Conservation (phyloP, 495 filamentous ascomycete species). For the Penicillium mononematosum region DNA sequence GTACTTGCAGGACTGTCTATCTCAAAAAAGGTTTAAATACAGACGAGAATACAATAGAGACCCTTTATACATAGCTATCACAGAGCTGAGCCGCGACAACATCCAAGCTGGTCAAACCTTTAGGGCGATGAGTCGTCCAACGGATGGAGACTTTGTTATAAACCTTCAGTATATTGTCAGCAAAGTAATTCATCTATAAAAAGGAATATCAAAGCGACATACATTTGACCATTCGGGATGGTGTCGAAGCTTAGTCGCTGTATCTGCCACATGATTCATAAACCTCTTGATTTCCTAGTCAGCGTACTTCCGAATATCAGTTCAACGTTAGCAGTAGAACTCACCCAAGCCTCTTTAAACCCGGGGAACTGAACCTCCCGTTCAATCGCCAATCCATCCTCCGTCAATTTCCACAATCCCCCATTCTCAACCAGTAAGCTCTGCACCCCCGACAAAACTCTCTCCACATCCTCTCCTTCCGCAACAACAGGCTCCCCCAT, state of each 20-base stretch:
- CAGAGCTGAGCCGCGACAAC: constrained; percentile 1
- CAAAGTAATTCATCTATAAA: background rate
- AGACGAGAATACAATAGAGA: background rate
- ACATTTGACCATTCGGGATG: constrained; percentile 9
- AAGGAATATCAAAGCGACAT: background rate
- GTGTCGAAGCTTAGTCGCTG: background rate
- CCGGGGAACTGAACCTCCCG: constrained; percentile 2
- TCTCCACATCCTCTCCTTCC: constrained; percentile 1
- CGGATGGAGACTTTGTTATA: constrained; percentile 8
- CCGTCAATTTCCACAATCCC: constrained; percentile 1
- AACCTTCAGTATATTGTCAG: background rate
- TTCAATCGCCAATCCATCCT: constrained; percentile 4
- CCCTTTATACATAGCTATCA: background rate
- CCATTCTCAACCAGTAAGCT: constrained; percentile 6
- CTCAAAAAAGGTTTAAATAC: constrained; percentile 4
- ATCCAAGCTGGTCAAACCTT: constrained; percentile 3
- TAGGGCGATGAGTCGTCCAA: constrained; percentile 2
- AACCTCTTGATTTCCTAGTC: constrained; percentile 1
- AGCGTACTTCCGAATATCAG: background rate
- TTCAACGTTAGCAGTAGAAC: background rate
- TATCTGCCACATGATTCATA: constrained; percentile 5
- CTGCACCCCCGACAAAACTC: constrained; percentile 2
- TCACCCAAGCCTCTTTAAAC: constrained; percentile 5
- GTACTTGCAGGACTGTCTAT: constrained; percentile 8
- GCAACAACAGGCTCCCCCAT: background rate